These are phyloP conservation scores for Cucurbita moschata DNA, from an alignment of 306 rosid species.

Conservation along the genomic window DNA sequence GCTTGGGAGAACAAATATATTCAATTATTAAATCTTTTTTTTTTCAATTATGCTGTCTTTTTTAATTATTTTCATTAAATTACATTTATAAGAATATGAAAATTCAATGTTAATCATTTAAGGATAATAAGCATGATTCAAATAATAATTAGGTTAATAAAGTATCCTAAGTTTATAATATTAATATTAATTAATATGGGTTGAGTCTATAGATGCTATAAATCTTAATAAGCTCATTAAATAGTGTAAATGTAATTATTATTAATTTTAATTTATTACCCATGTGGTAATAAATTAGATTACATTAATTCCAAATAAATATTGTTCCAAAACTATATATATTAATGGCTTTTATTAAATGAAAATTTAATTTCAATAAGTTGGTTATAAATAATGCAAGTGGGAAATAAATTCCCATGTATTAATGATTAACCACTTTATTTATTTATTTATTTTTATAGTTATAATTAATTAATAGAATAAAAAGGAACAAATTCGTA, in stretches of 20 bases:
- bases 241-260: background rate
- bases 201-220: background rate
- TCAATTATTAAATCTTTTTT: background rate
- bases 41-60: background rate
- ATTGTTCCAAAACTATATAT: background rate
- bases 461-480: background rate
- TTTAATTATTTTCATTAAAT: background rate
- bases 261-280: background rate
- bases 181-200: background rate
- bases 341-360: background rate
- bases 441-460: background rate
- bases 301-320: background rate
- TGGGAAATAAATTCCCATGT: background rate
- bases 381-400: background rate
- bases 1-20: background rate
- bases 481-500: background rate
- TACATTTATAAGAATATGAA: too few relatives aligned
- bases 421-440: background rate
- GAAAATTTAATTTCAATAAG: background rate
- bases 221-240: background rate
- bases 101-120: background rate
- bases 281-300: background rate
- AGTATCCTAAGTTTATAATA: too few relatives aligned
- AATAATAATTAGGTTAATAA: too few relatives aligned
- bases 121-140: background rate